These are phyloP conservation scores for Phytophthora fragariae DNA, from an alignment of 352 stramenopile species.

Conservation along the genomic window DNA sequence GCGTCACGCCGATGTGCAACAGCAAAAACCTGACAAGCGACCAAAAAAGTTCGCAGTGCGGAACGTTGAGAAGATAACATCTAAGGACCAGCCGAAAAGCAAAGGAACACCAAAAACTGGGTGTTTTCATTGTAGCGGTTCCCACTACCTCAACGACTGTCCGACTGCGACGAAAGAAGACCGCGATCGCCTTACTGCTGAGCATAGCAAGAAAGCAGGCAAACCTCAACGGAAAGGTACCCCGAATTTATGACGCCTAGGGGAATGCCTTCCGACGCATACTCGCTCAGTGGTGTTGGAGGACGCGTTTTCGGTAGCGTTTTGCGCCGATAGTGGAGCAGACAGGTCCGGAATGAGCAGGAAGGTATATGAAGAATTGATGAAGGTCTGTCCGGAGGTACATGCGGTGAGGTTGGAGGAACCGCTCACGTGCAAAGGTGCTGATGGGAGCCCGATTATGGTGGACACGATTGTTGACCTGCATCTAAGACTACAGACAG, in stretches of 20 bases:
- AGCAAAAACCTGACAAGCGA: not conserved
- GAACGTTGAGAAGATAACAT: not conserved
- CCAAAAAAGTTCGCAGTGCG: no score
- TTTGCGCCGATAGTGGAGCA: conserved; percentile 18
- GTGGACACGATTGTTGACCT: not conserved
- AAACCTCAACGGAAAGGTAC: not conserved
- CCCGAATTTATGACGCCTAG: no score
- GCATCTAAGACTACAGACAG: no score
- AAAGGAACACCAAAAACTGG: conserved; percentile 1
- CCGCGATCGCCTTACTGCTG: conserved; percentile 1
- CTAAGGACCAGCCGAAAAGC: not conserved
- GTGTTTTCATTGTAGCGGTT: conserved; percentile 15
- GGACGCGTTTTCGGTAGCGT: conserved; percentile 19
- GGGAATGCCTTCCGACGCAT: no score
- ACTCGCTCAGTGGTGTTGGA: not conserved
- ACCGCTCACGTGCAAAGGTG: conserved; percentile 20
- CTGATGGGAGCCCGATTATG: conserved; percentile 13
- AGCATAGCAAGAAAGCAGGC: not conserved
- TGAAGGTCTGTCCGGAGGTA: conserved; percentile 1
- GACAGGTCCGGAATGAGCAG: conserved; percentile 25
- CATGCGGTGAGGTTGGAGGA: conserved; percentile 9
- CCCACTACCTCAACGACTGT: conserved; percentile 14
- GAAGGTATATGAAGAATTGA: conserved; percentile 5
- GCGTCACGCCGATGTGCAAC: not conserved
- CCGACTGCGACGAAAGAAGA: conserved; percentile 18